Percentiles rank a stretch among this genome's conserved stretches.
These are phyloP conservation scores for Solanum phureja DNA, from an alignment of 257 asterid genomes.

Conservation along the genomic window DNA sequence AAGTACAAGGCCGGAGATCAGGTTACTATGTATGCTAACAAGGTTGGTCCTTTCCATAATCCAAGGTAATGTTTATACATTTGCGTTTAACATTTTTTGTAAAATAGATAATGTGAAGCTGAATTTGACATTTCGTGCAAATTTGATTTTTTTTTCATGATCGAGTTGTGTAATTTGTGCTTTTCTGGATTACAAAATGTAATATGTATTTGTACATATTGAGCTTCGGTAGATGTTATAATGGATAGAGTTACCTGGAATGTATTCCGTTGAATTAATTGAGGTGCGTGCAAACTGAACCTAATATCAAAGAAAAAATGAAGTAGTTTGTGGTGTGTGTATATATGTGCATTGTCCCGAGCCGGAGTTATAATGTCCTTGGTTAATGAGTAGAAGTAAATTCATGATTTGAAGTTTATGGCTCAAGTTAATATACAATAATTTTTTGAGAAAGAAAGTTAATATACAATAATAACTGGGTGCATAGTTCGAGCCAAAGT, in stretches of 20 bases:
- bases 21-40: conserved; percentile 77
- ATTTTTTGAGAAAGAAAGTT: background rate
- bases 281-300: background rate
- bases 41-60: conserved; percentile 92
- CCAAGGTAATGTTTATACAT: conserved; percentile 34
- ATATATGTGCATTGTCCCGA: background rate
- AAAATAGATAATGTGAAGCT: background rate
- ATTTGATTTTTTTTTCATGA: background rate
- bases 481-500: background rate
- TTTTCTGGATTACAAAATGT: background rate
- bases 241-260: background rate
- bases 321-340: background rate
- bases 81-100: background rate
- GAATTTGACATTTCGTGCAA: background rate
- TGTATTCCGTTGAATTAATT: too few species aligned
- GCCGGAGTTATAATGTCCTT: background rate
- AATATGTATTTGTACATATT: background rate
- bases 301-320: too few species aligned
- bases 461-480: background rate
- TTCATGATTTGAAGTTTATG: background rate
- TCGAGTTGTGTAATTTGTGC: background rate
- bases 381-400: background rate
- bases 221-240: background rate
- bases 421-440: background rate
- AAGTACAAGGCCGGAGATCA: conserved; percentile 55